These are phyloP conservation scores for Pelargonium australe DNA, from an alignment of 441 rosid species.

Conservation along the genomic window DNA sequence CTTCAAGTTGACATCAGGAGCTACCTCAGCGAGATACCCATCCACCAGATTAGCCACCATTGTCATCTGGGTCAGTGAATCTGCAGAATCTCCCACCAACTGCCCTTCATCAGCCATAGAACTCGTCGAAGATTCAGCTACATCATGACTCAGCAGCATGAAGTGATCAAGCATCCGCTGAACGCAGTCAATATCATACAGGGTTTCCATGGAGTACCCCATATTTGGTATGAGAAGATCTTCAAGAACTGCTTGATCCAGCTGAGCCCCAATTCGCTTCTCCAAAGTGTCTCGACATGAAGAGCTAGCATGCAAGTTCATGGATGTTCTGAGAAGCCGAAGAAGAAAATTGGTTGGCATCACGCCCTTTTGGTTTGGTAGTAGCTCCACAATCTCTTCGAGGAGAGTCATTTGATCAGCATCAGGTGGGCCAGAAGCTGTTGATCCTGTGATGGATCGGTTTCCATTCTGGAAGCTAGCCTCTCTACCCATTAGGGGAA, in stretches of 20 bases:
- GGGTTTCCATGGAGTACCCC: conserved; percentile 68
- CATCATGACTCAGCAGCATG: conserved; percentile 38
- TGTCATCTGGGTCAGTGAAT: conserved; percentile 46
- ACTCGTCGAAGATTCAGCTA: conserved; percentile 22
- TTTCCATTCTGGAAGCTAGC: conserved; percentile 34
- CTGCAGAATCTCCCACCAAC: conserved; percentile 35
- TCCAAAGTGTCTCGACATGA: conserved; percentile 61
- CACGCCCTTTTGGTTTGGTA: conserved; percentile 48
- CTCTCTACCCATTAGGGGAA: conserved; percentile 61
- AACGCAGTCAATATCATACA: conserved; percentile 75
- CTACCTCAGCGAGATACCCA: conserved; percentile 81
- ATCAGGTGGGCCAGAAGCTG: conserved; percentile 29
- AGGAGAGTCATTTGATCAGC: conserved; percentile 56
- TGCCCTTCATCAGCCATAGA: conserved; percentile 42
- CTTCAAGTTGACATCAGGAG: conserved; percentile 84
- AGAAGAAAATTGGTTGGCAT: conserved; percentile 73
- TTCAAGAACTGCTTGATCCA: conserved; percentile 70
- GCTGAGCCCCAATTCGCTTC: conserved; percentile 59
- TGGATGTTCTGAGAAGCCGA: conserved; percentile 71
- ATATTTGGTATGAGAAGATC: conserved; percentile 81
- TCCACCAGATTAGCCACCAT: conserved; percentile 77
- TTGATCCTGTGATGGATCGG: conserved; percentile 26
- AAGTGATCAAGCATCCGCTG: conserved; percentile 84
- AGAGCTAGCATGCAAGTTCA: conserved; percentile 46
- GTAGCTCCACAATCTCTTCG: conserved; percentile 63